These are phyloP conservation scores for Penicillium sp. DNA, from an alignment of 2,329 filamentous ascomycete genomes.

Conservation along the genomic window DNA sequence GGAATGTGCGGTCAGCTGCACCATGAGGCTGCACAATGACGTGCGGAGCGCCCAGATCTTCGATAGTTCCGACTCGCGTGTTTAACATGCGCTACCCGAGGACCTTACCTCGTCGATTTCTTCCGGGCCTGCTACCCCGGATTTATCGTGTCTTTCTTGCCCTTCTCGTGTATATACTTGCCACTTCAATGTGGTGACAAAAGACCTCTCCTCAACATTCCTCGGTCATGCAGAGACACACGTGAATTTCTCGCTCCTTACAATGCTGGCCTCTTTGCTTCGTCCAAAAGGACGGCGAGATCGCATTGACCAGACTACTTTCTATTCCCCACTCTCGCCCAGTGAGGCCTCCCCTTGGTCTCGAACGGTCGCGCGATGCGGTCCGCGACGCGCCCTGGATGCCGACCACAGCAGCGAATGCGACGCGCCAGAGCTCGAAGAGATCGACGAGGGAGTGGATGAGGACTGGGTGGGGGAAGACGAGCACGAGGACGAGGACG, in stretches of 20 bases:
- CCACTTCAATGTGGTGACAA: not conserved
- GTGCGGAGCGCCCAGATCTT: constrained; percentile 8
- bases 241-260: constrained; percentile 1
- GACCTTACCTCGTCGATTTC: not conserved
- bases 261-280: constrained; percentile 23
- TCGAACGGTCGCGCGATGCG: constrained; percentile 9
- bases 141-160: not conserved
- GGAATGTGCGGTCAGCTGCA: constrained; percentile 5
- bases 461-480: constrained; percentile 28
- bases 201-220: not conserved
- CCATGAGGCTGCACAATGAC: constrained; percentile 1
- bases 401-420: constrained; percentile 9
- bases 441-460: constrained; percentile 39
- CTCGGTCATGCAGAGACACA: constrained; percentile 6
- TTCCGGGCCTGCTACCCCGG: not conserved
- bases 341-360: constrained; percentile 17
- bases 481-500: constrained; percentile 26
- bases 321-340: constrained; percentile 10
- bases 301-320: constrained; percentile 17
- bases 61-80: constrained; percentile 1
- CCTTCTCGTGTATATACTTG: not conserved
- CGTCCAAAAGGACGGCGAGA: constrained; percentile 18
- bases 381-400: constrained; percentile 6
- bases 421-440: constrained; percentile 23
- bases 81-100: not conserved